A percentile compares a stretch with the other conserved stretches of the same genome.
Conservation (phyloP, 345 rosid genomes). For the Adansonia digitata region DNA sequence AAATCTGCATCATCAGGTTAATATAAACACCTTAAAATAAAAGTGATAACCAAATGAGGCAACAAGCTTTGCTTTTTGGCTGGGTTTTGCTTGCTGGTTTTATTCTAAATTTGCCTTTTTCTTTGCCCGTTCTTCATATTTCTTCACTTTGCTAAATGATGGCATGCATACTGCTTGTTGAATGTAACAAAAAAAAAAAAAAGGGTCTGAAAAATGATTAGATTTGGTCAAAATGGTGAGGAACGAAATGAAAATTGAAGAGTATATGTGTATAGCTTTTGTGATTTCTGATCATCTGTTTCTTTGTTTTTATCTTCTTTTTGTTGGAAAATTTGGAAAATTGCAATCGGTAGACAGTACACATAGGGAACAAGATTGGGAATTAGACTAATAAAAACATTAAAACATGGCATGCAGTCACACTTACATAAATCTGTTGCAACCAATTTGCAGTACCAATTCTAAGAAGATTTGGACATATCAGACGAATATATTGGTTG, state of each 20-base stretch:
- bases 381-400: neutral
- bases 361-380: neutral
- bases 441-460: neutral
- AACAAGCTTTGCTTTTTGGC: conserved; percentile 14
- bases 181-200: no score
- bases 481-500: neutral
- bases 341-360: neutral
- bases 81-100: conserved; percentile 16
- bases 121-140: neutral
- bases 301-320: neutral
- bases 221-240: no score
- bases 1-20: neutral
- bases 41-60: conserved; percentile 8
- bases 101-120: conserved; percentile 3
- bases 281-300: neutral
- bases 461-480: neutral
- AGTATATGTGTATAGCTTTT: neutral
- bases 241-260: no score
- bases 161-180: neutral
- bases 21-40: neutral
- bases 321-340: neutral
- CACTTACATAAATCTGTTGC: neutral
- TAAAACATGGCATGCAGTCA: neutral
- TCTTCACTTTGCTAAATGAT: neutral
- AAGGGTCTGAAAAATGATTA: no score